phyloP scores from a whole-genome alignment of 2,329 filamentous ascomycete species.

The Calonectria pauciramosa region DNA sequence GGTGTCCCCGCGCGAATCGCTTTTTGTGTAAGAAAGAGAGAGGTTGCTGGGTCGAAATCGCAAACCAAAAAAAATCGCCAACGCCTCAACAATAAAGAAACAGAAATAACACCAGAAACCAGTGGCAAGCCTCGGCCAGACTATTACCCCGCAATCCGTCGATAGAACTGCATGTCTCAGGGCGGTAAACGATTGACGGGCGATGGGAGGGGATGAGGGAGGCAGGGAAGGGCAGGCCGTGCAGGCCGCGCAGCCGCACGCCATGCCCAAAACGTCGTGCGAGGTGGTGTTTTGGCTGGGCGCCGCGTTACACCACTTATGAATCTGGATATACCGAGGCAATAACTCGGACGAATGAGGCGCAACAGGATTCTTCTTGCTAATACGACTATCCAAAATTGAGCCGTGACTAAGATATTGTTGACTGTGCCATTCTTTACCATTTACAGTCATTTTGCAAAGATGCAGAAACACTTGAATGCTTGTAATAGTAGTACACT shows the following conservation, averaged over 20 bases:
- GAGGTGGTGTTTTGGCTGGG: background rate
- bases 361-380: background rate
- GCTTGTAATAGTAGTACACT: too few species aligned
- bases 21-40: background rate
- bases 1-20: background rate
- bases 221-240: background rate
- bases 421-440: background rate
- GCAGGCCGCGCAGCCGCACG: background rate
- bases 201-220: background rate
- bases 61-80: background rate
- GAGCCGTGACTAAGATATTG: background rate
- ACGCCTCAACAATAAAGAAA: background rate
- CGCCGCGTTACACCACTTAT: background rate
- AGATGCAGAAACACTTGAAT: too few species aligned
- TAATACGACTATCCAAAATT: background rate
- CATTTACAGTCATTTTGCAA: background rate
- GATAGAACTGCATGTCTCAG: background rate
- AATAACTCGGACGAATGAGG: background rate
- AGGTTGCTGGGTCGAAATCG: background rate
- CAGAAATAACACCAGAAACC: background rate
- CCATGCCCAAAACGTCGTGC: conserved; percentile 4
- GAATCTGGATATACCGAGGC: conserved; percentile 7
- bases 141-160: conserved; percentile 19
- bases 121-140: background rate
- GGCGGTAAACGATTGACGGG: background rate